Conservation (phyloP, 2,329 filamentous ascomycete species). For the Neophaeococcomyces mojaviensis region DNA sequence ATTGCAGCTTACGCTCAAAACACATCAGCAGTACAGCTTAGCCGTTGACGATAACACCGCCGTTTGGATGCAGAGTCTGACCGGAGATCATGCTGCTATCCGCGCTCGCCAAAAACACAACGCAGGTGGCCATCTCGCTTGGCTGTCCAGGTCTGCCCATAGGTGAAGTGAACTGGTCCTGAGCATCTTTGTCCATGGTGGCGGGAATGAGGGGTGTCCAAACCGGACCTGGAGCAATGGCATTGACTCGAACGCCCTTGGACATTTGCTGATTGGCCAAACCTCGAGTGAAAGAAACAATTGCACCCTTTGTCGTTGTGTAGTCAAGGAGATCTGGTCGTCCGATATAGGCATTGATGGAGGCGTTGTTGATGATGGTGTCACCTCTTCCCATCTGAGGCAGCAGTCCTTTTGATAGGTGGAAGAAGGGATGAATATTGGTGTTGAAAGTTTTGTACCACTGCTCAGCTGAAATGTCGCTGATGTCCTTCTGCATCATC, state of each 20-base stretch:
- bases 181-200: slow-evolving; percentile 62
- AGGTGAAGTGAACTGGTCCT: slow-evolving; percentile 64
- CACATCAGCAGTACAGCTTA: neutral
- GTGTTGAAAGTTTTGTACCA: slow-evolving; percentile 73
- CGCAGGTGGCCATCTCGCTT: slow-evolving; percentile 72
- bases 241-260: slow-evolving; percentile 69
- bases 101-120: slow-evolving; percentile 69
- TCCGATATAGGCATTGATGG: slow-evolving; percentile 75
- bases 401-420: slow-evolving; percentile 67
- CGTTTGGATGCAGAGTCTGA: slow-evolving; percentile 61
- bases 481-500: slow-evolving; percentile 65
- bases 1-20: neutral
- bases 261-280: slow-evolving; percentile 66
- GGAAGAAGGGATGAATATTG: slow-evolving; percentile 79
- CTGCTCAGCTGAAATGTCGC: slow-evolving; percentile 66
- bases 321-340: slow-evolving; percentile 76
- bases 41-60: slow-evolving; percentile 32
- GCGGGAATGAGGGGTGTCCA: slow-evolving; percentile 70
- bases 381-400: slow-evolving; percentile 67
- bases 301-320: slow-evolving; percentile 70
- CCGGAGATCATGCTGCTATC: slow-evolving; percentile 70
- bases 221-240: slow-evolving; percentile 69
- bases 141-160: slow-evolving; percentile 74
- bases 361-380: slow-evolving; percentile 79
- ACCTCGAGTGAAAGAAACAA: slow-evolving; percentile 70